These are phyloP conservation scores for Hibiscus tridactylites DNA, from an alignment of 345 rosid species.

Conservation along the genomic window DNA sequence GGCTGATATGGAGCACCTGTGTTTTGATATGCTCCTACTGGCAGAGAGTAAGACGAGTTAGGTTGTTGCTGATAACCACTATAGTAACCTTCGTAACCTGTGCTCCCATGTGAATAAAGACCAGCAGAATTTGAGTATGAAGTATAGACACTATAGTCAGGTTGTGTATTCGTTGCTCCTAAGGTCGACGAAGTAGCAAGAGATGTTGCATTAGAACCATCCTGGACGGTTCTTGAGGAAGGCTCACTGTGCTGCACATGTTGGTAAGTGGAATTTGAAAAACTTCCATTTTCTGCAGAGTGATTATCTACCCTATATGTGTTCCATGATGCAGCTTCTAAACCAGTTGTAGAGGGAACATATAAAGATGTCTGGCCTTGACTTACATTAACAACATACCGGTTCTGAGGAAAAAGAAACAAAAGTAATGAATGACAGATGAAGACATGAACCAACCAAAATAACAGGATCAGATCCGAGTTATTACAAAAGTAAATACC, in stretches of 20 bases:
- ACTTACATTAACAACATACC: constrained; percentile 49
- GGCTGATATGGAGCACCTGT: constrained; percentile 99
- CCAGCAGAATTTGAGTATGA: constrained; percentile 58
- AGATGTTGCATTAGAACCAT: constrained; percentile 38
- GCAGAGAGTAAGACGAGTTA: constrained; percentile 67
- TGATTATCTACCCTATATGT: constrained; percentile 42
- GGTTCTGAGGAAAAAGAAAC: constrained; percentile 31
- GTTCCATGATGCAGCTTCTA: constrained; percentile 50
- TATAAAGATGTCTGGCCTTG: constrained; percentile 52
- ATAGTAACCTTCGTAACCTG: constrained; percentile 74
- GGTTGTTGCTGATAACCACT: constrained; percentile 77
- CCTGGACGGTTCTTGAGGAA: constrained; percentile 34
- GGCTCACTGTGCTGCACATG: constrained; percentile 51
- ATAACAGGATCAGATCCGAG: neutral
- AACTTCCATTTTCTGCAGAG: constrained; percentile 47
- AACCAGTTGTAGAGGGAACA: constrained; percentile 32
- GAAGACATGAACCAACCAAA: neutral
- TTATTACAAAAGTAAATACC: neutral
- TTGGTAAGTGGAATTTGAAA: constrained; percentile 36
- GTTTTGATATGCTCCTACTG: constrained; percentile 89
- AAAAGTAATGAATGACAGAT: neutral
- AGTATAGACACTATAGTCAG: constrained; percentile 57
- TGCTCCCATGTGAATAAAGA: constrained; percentile 59
- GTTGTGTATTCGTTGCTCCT: constrained; percentile 45
- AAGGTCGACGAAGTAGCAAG: constrained; percentile 49